Conservation (phyloP, 2,329 filamentous ascomycete species). For the Scytalidium sp. region DNA sequence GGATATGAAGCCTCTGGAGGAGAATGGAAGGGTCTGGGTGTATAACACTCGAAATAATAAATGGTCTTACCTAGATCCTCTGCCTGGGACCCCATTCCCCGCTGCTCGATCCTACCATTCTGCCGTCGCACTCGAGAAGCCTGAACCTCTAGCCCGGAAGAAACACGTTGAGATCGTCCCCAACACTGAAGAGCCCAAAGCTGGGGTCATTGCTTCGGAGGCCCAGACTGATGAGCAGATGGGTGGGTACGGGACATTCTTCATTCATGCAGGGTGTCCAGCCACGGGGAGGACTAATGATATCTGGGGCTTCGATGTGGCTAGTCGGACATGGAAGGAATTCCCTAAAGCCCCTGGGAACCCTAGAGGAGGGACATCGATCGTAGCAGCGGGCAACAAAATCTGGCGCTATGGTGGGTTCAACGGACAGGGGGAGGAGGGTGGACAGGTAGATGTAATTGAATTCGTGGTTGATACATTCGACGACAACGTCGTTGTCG, state of each 20-base stretch:
- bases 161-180: constrained; percentile 21
- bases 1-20: constrained; percentile 69
- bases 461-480: constrained; percentile 55
- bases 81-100: constrained; percentile 48
- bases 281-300: constrained; percentile 61
- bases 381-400: constrained; percentile 60
- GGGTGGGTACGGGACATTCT: constrained; percentile 66
- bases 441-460: constrained; percentile 68
- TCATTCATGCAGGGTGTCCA: constrained; percentile 73
- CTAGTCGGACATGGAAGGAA: constrained; percentile 62
- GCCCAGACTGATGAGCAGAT: constrained; percentile 56
- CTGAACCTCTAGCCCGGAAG: constrained; percentile 26
- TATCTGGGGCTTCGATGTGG: constrained; percentile 75
- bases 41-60: constrained; percentile 62
- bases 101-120: constrained; percentile 70
- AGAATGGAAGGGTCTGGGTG: constrained; percentile 72
- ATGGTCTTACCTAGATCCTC: constrained; percentile 65
- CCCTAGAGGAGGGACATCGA: constrained; percentile 62
- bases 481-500: constrained; percentile 44
- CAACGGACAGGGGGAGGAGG: constrained; percentile 67
- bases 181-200: constrained; percentile 48
- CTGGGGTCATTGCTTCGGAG: constrained; percentile 53
- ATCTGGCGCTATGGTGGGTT: constrained; percentile 81
- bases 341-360: constrained; percentile 65
- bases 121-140: constrained; percentile 54